phyloP scores from a whole-genome alignment of 805 yeast species.

The Saturnispora sekii region DNA sequence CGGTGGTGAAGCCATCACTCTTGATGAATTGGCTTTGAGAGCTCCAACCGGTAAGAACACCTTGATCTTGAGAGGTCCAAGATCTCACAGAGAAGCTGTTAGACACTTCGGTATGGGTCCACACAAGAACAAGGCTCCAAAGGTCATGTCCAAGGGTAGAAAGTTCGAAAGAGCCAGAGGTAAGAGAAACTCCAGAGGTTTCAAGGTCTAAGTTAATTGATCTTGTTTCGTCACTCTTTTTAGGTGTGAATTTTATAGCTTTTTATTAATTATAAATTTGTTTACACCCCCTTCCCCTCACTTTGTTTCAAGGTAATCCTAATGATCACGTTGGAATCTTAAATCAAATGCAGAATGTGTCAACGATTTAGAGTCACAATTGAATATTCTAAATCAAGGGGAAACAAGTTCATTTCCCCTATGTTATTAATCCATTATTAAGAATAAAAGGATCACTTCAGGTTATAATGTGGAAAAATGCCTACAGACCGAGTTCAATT shows the following conservation, averaged over 20 bases:
- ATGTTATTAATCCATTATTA: too few relatives aligned
- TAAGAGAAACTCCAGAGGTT: conserved; percentile 98
- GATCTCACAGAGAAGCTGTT: conserved; percentile 98
- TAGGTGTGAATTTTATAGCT: conserved; percentile 5
- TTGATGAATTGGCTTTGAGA: conserved; percentile 97
- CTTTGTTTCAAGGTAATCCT: neutral
- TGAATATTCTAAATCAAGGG: too few relatives aligned
- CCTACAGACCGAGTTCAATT: too few relatives aligned
- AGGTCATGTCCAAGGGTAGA: conserved; percentile 95
- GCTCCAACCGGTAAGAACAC: conserved; percentile 99
- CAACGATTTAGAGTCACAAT: too few relatives aligned
- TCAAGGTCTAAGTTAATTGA: conserved; percentile 80
- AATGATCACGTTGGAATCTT: neutral
- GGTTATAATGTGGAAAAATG: too few relatives aligned
- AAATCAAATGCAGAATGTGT: too few relatives aligned
- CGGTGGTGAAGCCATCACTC: conserved; percentile 99
- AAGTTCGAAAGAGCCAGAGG: conserved; percentile 99
- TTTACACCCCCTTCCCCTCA: neutral
- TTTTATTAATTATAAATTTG: conserved; percentile 1
- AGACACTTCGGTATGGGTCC: conserved; percentile 99
- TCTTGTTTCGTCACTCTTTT: conserved; percentile 4
- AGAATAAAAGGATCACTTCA: too few relatives aligned
- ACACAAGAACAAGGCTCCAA: conserved; percentile 99
- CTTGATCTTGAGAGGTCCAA: conserved; percentile 95
- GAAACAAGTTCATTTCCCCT: too few relatives aligned